Conservation (phyloP, 1,284 basidiomycete genomes). For the Ustilago bromivora region DNA sequence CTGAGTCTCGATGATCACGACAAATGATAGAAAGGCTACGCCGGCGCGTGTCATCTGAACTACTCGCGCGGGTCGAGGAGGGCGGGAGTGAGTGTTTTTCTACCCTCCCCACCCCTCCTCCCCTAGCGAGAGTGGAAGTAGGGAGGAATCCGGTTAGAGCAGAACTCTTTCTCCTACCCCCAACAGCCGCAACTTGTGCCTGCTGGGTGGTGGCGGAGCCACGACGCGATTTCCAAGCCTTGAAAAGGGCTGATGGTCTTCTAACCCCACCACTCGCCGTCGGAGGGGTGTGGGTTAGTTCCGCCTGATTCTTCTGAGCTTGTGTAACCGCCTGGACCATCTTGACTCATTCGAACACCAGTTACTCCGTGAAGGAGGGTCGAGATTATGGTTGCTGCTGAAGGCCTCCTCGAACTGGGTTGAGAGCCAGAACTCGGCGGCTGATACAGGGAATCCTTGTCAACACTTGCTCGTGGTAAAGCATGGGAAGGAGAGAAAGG, state of each 20-base stretch:
- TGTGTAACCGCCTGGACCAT: slow-evolving; percentile 4
- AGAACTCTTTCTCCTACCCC: slow-evolving; percentile 16
- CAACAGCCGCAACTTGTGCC: not conserved
- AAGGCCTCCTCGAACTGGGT: slow-evolving; percentile 17
- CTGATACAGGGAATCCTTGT: slow-evolving; percentile 17
- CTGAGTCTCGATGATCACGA: slow-evolving; percentile 22
- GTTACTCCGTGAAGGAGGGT: slow-evolving; percentile 15
- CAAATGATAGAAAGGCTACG: slow-evolving; percentile 35
- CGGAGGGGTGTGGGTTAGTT: not conserved
- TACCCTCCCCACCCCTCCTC: not conserved
- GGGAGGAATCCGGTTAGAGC: slow-evolving; percentile 16
- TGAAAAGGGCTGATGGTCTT: slow-evolving; percentile 24
- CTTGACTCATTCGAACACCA: slow-evolving; percentile 6
- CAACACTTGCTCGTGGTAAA: not conserved
- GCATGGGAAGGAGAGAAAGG: slow-evolving; percentile 14
- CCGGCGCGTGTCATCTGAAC: slow-evolving; percentile 1
- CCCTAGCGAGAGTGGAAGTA: not conserved
- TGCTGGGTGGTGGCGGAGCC: not conserved
- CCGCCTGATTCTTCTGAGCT: not conserved
- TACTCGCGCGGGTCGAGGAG: not conserved
- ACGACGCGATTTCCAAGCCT: slow-evolving; percentile 22
- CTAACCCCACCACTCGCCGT: not conserved
- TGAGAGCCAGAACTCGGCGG: slow-evolving; percentile 16
- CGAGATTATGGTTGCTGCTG: slow-evolving; percentile 38
- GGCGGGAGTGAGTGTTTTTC: slow-evolving; percentile 12